phyloP scores from a whole-genome alignment of 345 rosid genomes.

The Brassica nigra region DNA sequence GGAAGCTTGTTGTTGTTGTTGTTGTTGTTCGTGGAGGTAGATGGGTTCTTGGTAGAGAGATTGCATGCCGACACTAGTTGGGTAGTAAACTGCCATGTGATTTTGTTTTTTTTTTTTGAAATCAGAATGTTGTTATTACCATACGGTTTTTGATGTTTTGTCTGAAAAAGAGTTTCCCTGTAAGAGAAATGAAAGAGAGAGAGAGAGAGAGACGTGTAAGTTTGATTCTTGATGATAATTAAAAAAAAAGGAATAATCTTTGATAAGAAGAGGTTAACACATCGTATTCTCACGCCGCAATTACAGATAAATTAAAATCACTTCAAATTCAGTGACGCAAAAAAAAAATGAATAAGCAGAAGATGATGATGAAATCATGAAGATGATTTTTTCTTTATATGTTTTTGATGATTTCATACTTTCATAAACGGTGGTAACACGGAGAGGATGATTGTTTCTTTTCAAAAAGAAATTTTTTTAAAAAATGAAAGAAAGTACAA shows the following conservation, averaged over 20 bases:
- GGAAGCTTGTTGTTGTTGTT: slow-evolving; percentile 40
- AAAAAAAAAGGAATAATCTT: slow-evolving; percentile 17
- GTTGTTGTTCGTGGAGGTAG: slow-evolving; percentile 53
- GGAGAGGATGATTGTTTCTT: slow-evolving; percentile 16
- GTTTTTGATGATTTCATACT: slow-evolving; percentile 24
- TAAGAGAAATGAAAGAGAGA: slow-evolving; percentile 6
- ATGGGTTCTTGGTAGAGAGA: slow-evolving; percentile 57
- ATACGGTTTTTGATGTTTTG: slow-evolving; percentile 26
- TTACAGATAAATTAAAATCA: slow-evolving; percentile 26
- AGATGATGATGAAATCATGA: slow-evolving; percentile 28
- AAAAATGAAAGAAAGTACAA: slow-evolving; percentile 33
- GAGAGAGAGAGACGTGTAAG: slow-evolving; percentile 38
- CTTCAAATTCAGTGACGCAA: slow-evolving; percentile 27
- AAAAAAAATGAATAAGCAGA: neutral
- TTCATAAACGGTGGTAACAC: slow-evolving; percentile 5
- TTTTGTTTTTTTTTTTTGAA: neutral
- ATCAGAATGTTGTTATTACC: slow-evolving; percentile 11
- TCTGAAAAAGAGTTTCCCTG: slow-evolving; percentile 31
- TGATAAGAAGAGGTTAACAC: slow-evolving; percentile 25
- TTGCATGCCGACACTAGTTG: slow-evolving; percentile 53
- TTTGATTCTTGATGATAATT: slow-evolving; percentile 14
- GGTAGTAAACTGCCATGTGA: slow-evolving; percentile 70
- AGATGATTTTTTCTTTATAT: neutral
- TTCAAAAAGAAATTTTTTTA: slow-evolving; percentile 13
- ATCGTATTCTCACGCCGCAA: slow-evolving; percentile 35